A percentile compares a stretch with the other conserved stretches of the same genome.
These are phyloP conservation scores for Cladophialophora carrionii DNA, from an alignment of 2,329 filamentous ascomycete species.

Conservation along the genomic window DNA sequence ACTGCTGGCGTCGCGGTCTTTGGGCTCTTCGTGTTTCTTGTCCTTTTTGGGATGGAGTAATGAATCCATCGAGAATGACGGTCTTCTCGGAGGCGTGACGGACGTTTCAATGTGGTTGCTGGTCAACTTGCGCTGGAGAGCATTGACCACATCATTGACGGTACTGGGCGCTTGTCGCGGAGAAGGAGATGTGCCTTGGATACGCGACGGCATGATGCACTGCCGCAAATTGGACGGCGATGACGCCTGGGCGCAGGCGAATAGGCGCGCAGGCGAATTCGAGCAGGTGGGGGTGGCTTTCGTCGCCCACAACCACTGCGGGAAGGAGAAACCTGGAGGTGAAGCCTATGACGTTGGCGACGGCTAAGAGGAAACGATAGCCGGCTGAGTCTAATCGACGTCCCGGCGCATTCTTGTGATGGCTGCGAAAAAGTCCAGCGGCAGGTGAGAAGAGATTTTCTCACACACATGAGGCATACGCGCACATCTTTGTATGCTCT, in stretches of 20 bases:
- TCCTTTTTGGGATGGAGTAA: conserved; percentile 45
- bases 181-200: conserved; percentile 28
- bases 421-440: background rate
- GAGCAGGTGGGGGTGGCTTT: background rate
- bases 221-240: background rate
- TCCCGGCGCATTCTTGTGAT: background rate
- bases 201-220: conserved; percentile 30
- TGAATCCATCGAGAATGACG: conserved; percentile 50
- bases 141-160: conserved; percentile 37
- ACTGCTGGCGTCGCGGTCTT: conserved; percentile 44
- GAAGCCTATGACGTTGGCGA: background rate
- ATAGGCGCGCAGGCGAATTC: background rate
- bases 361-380: background rate
- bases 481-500: conserved; percentile 27
- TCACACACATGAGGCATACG: conserved; percentile 2
- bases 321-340: background rate
- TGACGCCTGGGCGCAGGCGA: conserved; percentile 1
- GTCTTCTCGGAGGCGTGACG: conserved; percentile 39
- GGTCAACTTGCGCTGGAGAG: conserved; percentile 36
- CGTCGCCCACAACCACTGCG: background rate
- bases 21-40: conserved; percentile 41
- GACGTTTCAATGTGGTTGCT: conserved; percentile 29
- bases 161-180: conserved; percentile 29
- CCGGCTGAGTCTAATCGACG: background rate
- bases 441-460: conserved; percentile 3